Percentiles rank a stretch among this genome's conserved stretches.
Conservation (phyloP, 2,329 filamentous ascomycete species). For the Thelonectria olida region DNA sequence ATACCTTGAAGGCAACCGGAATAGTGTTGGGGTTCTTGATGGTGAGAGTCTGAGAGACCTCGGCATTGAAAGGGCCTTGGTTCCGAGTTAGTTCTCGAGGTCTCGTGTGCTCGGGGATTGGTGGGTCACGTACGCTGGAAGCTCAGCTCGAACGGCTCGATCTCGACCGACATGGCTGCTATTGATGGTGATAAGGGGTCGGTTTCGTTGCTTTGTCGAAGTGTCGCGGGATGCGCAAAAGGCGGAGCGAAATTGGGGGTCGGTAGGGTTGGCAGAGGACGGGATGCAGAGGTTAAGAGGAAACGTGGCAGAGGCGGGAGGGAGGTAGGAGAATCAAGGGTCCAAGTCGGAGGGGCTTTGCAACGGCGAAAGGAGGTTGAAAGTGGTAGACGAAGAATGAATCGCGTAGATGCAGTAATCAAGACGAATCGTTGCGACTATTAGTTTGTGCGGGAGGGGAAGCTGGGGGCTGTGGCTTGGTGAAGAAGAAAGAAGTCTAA, state of each 20-base stretch:
- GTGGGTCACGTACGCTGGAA: slow-evolving; percentile 80
- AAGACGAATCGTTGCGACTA: slow-evolving; percentile 2
- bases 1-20: slow-evolving; percentile 76
- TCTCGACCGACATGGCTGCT: slow-evolving; percentile 87
- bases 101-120: slow-evolving; percentile 9
- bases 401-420: not conserved
- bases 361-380: not conserved
- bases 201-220: slow-evolving; percentile 16
- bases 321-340: slow-evolving; percentile 7
- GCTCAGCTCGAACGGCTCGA: slow-evolving; percentile 89
- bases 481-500: slow-evolving; percentile 6
- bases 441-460: slow-evolving; percentile 13
- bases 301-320: slow-evolving; percentile 36
- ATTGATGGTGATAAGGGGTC: slow-evolving; percentile 8
- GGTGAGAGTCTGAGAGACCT: slow-evolving; percentile 71
- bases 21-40: slow-evolving; percentile 71
- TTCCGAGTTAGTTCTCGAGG: slow-evolving; percentile 31
- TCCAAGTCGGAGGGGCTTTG: not conserved
- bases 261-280: slow-evolving; percentile 8
- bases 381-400: not conserved
- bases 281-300: slow-evolving; percentile 29
- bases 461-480: not conserved
- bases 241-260: slow-evolving; percentile 8
- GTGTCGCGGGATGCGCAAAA: slow-evolving; percentile 34
- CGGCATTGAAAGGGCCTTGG: slow-evolving; percentile 72